Evolutionary conservation across 768 basidiomycete species (phyloP).

Genomic region (Termitomyces sp.): DNA sequence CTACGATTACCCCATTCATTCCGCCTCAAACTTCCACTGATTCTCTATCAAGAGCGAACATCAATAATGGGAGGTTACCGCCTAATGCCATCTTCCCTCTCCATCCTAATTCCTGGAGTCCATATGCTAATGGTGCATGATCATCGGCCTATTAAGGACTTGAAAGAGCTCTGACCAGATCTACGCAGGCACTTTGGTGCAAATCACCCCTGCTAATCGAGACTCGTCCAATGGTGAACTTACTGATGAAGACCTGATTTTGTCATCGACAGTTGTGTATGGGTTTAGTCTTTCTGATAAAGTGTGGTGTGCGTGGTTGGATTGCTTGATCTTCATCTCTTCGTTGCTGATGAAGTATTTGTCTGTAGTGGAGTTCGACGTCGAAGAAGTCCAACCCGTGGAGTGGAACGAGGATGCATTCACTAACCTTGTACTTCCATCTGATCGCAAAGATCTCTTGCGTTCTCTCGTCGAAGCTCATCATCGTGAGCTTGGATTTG

Average conservation of each 20-base stretch:
- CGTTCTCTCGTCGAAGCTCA: conserved; percentile 60
- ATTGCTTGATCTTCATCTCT: background rate
- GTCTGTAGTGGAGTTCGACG: conserved; percentile 55
- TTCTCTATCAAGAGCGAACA: background rate
- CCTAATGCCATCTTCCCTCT: background rate
- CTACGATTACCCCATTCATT: background rate
- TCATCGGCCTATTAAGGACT: background rate
- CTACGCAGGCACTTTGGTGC: conserved; percentile 21
- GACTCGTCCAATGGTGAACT: conserved; percentile 31
- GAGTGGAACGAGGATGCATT: conserved; percentile 60
- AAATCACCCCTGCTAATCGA: conserved; percentile 9
- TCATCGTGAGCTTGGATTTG: conserved; percentile 49
- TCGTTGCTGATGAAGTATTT: background rate
- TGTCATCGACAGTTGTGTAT: conserved; percentile 56
- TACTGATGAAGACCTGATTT: conserved; percentile 50
- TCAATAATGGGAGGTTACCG: background rate
- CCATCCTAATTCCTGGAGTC: background rate
- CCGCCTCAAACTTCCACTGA: conserved; percentile 1
- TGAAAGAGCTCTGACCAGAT: background rate
- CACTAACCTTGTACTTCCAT: conserved; percentile 56
- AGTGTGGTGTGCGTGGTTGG: conserved; percentile 47
- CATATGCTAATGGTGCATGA: conserved; percentile 13
- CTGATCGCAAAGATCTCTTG: conserved; percentile 50
- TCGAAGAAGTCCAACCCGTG: conserved; percentile 52
- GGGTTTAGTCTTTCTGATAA: conserved; percentile 65